phyloP scores from a whole-genome alignment of 495 filamentous ascomycete species.

The Aspergillus baeticus region DNA sequence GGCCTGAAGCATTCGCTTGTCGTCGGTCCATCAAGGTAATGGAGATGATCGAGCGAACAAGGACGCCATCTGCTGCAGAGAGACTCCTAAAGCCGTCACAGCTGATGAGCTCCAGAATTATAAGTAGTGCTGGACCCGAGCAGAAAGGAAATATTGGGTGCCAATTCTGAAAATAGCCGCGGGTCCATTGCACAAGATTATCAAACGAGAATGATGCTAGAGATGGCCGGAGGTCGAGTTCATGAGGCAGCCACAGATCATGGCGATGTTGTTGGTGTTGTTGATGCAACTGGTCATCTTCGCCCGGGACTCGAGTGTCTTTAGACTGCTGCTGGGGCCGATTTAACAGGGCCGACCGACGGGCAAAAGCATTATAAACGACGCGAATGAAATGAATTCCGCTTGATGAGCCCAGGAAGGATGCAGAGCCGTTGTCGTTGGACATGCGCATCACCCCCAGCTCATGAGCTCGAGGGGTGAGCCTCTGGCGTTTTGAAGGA shows the following conservation, averaged over 20 bases:
- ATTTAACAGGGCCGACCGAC: conserved; percentile 33
- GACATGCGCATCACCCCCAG: conserved; percentile 42
- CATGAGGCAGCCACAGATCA: conserved; percentile 28
- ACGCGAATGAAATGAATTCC: conserved; percentile 50
- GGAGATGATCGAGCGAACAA: conserved; percentile 46
- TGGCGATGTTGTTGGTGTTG: conserved; percentile 3
- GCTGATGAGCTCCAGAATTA: conserved; percentile 32
- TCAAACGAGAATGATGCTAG: conserved; percentile 27
- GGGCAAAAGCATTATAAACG: conserved; percentile 45
- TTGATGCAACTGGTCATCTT: conserved; percentile 42
- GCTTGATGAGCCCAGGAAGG: conserved; percentile 49
- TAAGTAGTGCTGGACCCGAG: conserved; percentile 42
- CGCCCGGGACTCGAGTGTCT: conserved; percentile 41
- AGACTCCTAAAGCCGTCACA: conserved; percentile 21
- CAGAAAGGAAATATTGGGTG: conserved; percentile 49
- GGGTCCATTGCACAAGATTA: conserved; percentile 37
- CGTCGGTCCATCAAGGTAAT: conserved; percentile 39
- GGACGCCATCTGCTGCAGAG: conserved; percentile 28
- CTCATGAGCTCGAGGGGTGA: conserved; percentile 32
- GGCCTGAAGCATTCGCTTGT: conserved; percentile 19
- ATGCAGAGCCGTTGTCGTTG: conserved; percentile 33
- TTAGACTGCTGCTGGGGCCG: conserved; percentile 25
- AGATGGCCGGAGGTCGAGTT: conserved; percentile 20
- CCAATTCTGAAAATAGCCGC: conserved; percentile 48
- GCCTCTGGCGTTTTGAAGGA: conserved; percentile 32